Evolutionary conservation across 2,329 filamentous ascomycete genomes (phyloP), one percentile per base, ranked within the genome.

Genomic region (Pseudogymnoascus sp.): DNA sequence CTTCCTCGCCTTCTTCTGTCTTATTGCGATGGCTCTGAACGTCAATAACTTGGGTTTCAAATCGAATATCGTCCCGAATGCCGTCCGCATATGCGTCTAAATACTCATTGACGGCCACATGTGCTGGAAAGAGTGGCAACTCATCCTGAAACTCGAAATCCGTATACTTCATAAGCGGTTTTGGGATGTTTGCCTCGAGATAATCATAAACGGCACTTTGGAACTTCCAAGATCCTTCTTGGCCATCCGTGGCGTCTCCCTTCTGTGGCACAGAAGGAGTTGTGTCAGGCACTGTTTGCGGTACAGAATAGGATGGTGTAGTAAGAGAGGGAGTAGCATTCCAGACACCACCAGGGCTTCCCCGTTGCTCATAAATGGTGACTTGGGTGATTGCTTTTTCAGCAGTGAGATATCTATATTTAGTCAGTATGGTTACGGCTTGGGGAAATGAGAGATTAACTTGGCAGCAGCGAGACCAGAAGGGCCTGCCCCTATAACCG

Each of bases 131-230:
- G 1, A 96, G 79, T 71, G 87, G 85, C 5, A 82, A 79, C 10
- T 85, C 80, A 1, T 79, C 69, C 0, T 84, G 80, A 69, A 94
- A 94, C 0, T 81, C 72, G 5, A 84, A 77, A 67, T 93, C 89
- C 4, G 87, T 87, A 73, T 87, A 97, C 3, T 81, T 78, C 93
- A 97, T 97, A 60, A 97, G 73, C 0, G 80, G 79, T 63, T 88
- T 84, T 0, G 92, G 90, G 58, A 97, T 92, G 73, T 97, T 97
- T 21, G 92, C 92, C 70, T 96, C 88, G 13, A 97, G 78, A 25
- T 81, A 77, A 58, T 91, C 85, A 73, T 97, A 97, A 75, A 96
- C 84, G 2, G 92, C 89, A 15, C 89, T 91, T 38, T 38, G 33
- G 10, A 59, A 41, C 5, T 13, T 4, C 58, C 58, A 39, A 13